Evolutionary conservation across 371 early-diverging fungal genomes (phyloP), one percentile per base, ranked within the genome.

Genomic region (Apophysomyces elegans): DNA sequence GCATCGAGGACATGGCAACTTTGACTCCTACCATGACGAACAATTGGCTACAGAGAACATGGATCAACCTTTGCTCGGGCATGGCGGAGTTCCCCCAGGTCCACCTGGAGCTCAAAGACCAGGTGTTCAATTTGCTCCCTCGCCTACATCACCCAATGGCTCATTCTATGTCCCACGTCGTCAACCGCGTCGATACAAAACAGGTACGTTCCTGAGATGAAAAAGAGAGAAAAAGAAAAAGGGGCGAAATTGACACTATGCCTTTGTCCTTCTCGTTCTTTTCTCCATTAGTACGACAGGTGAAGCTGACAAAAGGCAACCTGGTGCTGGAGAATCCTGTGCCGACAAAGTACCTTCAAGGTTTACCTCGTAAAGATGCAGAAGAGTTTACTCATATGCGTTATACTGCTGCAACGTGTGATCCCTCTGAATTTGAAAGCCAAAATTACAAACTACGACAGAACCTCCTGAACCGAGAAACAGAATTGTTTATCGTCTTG

Each of bases 401-500:
- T 11, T 93, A 93, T 73, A 93, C 93, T 5, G 91, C 93, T 32
- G 90, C 88, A 43, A 92, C 93, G n/a, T 91, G 89, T 71, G 91
- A 93, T 69, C 91, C 95, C 5, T 87, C 93, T 70, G 89, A 94
- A 45, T 96, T 95, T 75, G 65, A 69, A 37, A 72, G 76, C 26
- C 84, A 89, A 14, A 86, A 86, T 13, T 96, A 94, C 77, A 89
- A 89, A 18, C 84, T 97, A 61, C 87, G 98, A 58, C 96, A 91
- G 63, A 84, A 88, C 64, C 82, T 91, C 71, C 71, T 90, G 63
- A 78, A 86, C 41, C 83, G 88, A 35, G 66, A 86, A 64, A 96
- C 96, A 4, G 97, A 96, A 76, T 73, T 97, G 44, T 93, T 92
- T 70, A 89, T 92, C 63, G 95, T 95, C 56, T 79, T 96, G 64